These are phyloP conservation scores for Fraxinus ornus DNA, from an alignment of 305 asterid species.

Conservation along the genomic window DNA sequence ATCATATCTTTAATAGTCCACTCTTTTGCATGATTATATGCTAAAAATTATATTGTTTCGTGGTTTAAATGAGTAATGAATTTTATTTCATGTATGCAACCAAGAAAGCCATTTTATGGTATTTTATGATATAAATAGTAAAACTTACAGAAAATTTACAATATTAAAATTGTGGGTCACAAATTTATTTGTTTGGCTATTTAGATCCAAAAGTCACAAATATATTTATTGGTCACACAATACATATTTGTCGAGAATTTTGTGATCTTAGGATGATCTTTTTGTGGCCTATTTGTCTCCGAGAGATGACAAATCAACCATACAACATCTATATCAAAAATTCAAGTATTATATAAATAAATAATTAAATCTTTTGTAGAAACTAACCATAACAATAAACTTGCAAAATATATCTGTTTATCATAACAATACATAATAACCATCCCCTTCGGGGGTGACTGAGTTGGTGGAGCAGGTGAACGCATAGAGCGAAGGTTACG, in stretches of 20 bases:
- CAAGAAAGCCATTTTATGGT: neutral
- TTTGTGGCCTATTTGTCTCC: neutral
- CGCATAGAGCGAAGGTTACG: too few species aligned
- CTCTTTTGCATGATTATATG: neutral
- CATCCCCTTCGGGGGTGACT: too few species aligned
- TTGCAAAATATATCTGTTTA: too few species aligned
- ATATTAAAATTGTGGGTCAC: neutral
- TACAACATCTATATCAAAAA: too few species aligned
- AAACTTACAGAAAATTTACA: neutral
- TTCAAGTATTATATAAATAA: too few species aligned
- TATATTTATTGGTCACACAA: neutral
- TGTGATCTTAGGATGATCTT: neutral
- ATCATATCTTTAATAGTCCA: neutral
- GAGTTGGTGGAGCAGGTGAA: too few species aligned
- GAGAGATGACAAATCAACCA: neutral
- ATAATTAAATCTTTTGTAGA: too few species aligned
- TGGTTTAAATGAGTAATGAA: neutral
- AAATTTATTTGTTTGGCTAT: neutral
- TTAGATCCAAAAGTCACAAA: neutral
- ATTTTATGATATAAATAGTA: neutral
- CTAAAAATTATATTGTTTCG: neutral
- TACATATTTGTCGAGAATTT: neutral
- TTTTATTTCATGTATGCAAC: neutral
- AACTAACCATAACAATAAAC: too few species aligned
- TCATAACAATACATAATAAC: too few species aligned